Conservation (phyloP, 176 grass and related monocot genomes). For the Saccharum officinarum region DNA sequence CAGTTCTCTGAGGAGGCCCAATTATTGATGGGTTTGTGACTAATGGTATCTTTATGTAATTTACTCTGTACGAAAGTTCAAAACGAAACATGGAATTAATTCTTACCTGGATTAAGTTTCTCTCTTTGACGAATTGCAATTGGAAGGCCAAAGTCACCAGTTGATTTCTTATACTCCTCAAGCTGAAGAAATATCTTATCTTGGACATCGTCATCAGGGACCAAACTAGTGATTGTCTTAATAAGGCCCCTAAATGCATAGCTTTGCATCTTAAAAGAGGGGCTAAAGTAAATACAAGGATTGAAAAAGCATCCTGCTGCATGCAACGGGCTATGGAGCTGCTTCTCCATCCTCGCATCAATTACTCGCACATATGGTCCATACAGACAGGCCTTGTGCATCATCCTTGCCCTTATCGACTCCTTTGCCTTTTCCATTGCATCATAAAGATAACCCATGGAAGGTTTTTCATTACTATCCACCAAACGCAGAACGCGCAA, state of each 20-base stretch:
- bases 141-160: constrained; percentile 56
- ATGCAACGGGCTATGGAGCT: constrained; percentile 61
- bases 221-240: constrained; percentile 50
- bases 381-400: constrained; percentile 45
- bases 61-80: not conserved
- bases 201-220: constrained; percentile 49
- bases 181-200: constrained; percentile 69
- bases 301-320: constrained; percentile 62
- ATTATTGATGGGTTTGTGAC: not conserved
- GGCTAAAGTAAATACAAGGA: constrained; percentile 51
- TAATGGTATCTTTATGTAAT: not conserved
- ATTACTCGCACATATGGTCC: constrained; percentile 56
- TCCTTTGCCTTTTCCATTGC: constrained; percentile 72
- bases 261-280: constrained; percentile 46
- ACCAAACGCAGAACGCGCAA: constrained; percentile 40
- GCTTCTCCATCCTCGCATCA: constrained; percentile 55
- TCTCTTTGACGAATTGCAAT: constrained; percentile 56
- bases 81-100: not conserved
- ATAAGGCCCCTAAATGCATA: constrained; percentile 56
- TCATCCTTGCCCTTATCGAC: constrained; percentile 46
- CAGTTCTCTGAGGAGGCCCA: not conserved
- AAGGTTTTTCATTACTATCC: constrained; percentile 50
- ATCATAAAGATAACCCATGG: constrained; percentile 60
- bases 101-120: constrained; percentile 57
- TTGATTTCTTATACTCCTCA: constrained; percentile 60